Conservation (phyloP, 2,329 filamentous ascomycete species). For the Fusarium luffae region DNA sequence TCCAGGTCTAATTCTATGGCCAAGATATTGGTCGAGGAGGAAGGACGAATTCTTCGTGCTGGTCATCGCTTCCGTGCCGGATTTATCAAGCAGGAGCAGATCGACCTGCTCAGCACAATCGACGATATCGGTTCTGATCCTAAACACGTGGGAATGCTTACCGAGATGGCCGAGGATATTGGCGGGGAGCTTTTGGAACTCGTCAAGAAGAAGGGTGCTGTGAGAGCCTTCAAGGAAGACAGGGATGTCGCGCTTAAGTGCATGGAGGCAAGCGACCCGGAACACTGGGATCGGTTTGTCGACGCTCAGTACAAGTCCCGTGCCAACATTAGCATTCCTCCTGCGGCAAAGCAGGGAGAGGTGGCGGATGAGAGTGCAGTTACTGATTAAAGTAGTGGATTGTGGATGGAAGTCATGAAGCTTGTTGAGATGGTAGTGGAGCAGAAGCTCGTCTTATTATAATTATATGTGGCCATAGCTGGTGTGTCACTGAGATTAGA, state of each 20-base stretch:
- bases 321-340: constrained; percentile 59
- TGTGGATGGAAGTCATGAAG: constrained; percentile 1
- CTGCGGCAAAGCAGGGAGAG: constrained; percentile 42
- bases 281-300: constrained; percentile 72
- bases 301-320: constrained; percentile 70
- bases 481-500: constrained; percentile 18
- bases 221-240: constrained; percentile 70
- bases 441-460: neutral
- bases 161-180: constrained; percentile 72
- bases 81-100: constrained; percentile 63
- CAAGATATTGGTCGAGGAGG: constrained; percentile 65
- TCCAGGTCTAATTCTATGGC: constrained; percentile 66
- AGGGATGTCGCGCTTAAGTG: constrained; percentile 60
- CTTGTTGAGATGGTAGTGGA: neutral
- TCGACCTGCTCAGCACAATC: constrained; percentile 60
- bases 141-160: constrained; percentile 63
- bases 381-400: constrained; percentile 49
- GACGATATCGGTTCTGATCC: constrained; percentile 64
- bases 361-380: constrained; percentile 56
- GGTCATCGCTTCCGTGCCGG: constrained; percentile 67
- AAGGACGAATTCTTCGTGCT: constrained; percentile 65
- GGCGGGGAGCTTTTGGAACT: constrained; percentile 68
- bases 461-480: constrained; percentile 13
- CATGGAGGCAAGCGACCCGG: constrained; percentile 71
- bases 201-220: constrained; percentile 67